Evolutionary conservation across 306 rosid genomes (phyloP).

Genomic region (Corylus avellana): DNA sequence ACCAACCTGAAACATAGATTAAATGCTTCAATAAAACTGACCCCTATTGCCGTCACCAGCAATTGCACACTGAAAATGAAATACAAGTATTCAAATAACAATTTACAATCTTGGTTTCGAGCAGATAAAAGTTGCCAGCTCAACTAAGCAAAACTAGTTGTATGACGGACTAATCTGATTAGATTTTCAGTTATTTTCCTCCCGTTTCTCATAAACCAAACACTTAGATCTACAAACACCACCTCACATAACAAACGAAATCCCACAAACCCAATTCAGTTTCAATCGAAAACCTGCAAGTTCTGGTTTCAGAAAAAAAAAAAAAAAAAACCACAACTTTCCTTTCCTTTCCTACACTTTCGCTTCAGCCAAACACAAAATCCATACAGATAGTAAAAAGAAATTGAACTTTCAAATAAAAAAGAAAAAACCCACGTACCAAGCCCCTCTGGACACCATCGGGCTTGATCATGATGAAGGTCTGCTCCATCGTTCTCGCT

Average conservation of each 20-base stretch:
- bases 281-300: not conserved
- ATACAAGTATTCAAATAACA: not conserved
- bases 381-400: not conserved
- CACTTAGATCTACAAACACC: not conserved
- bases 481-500: slow-evolving; percentile 59
- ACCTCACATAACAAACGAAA: not conserved
- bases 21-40: not conserved
- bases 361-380: slow-evolving; percentile 15
- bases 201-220: not conserved
- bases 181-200: not conserved
- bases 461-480: slow-evolving; percentile 91
- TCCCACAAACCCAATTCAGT: not conserved
- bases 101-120: not conserved
- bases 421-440: slow-evolving; percentile 33
- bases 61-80: not conserved
- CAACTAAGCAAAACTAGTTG: not conserved
- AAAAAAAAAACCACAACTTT: not conserved
- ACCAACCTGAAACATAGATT: slow-evolving; percentile 59
- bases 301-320: not conserved
- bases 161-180: not conserved
- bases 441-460: slow-evolving; percentile 94
- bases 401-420: not conserved
- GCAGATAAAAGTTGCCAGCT: not conserved
- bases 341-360: not conserved
- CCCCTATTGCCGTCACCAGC: not conserved